Base-by-base conservation (phyloP, 2,329 filamentous ascomycete genomes). In the Cadophora sp. region DNA sequence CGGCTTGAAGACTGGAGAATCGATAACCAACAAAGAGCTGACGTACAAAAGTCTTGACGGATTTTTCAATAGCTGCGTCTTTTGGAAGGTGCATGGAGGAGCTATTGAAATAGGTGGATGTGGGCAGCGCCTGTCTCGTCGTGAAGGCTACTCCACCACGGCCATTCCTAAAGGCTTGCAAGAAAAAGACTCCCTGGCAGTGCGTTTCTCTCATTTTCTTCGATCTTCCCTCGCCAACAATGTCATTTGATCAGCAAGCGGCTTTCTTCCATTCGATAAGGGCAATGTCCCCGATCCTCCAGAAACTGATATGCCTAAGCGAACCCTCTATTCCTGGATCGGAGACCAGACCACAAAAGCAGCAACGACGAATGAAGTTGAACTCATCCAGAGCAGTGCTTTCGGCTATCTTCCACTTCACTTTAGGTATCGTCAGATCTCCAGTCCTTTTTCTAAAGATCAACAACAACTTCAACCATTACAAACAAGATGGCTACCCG, bases 301-400 rank as follows among this genome's bases (percentile, higher is more conserved):
- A 16, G 24, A 30, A 2, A 9, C 27, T 18, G 24, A n/a, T 30
- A 4, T 51, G 16, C 3, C 3, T 33, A 51, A 51, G 22, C 48
- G 48, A 51, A 1, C 27, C 6, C 24, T 4, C 24, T 1, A 3
- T 24, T 18, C 24, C 24, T 51, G 14, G 8, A 30, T 51, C 24
- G 48, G 24, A 20, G 24, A 16, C 36, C 36, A 39, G 36, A 39
- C 4, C 36, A 22, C 24, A 14, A 51, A 27, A 51, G 6, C 3
- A 51, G 14, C 5, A 51, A 14, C 48, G 11, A 30, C 1, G 13
- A 30, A 30, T 2, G 24, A 51, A 51, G 24, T 13, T 30, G 24
- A 51, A 51, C 22, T 51, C 16, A n/a, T 51, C n/a, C n/a, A 22
- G 33, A 58, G 53, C 36, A 13, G 53, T 16, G 33, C 20, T 58